Conservation (phyloP, 805 yeast genomes). For the Barnettozyma botsteinii region DNA sequence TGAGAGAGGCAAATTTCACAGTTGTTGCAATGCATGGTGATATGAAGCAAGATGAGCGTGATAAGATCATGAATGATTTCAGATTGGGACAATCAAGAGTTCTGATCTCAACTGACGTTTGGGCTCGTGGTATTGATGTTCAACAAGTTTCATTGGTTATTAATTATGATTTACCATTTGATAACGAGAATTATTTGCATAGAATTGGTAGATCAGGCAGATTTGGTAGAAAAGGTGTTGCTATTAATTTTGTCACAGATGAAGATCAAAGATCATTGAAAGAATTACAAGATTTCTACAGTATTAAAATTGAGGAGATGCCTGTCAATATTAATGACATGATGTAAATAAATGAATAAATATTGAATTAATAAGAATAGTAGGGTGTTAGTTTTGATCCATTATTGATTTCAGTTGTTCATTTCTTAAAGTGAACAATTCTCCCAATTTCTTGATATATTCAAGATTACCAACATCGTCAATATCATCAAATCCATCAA, state of each 20-base stretch:
- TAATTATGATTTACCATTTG: constrained; percentile 89
- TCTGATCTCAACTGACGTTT: constrained; percentile 91
- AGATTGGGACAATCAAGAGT: constrained; percentile 90
- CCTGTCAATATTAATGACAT: constrained; percentile 65
- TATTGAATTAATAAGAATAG: background rate
- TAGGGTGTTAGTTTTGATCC: background rate
- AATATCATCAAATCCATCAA: constrained; percentile 5
- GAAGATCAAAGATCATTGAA: constrained; percentile 70
- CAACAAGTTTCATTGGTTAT: constrained; percentile 96
- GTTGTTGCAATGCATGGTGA: constrained; percentile 97
- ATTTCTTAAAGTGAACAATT: constrained; percentile 18
- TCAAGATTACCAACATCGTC: constrained; percentile 10
- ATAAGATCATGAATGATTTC: constrained; percentile 91
- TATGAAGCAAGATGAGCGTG: constrained; percentile 92
- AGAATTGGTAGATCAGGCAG: constrained; percentile 98
- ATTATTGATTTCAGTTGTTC: constrained; percentile 15
- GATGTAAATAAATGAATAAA: constrained; percentile 10
- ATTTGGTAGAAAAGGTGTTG: constrained; percentile 98
- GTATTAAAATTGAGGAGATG: constrained; percentile 70
- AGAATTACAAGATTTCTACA: constrained; percentile 70
- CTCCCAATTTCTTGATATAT: constrained; percentile 16
- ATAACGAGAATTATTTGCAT: constrained; percentile 94
- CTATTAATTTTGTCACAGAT: constrained; percentile 85
- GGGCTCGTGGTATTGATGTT: constrained; percentile 98
- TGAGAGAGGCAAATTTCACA: constrained; percentile 77